Conservation (phyloP, 257 asterid species). For the Haberlea rhodopensis region DNA sequence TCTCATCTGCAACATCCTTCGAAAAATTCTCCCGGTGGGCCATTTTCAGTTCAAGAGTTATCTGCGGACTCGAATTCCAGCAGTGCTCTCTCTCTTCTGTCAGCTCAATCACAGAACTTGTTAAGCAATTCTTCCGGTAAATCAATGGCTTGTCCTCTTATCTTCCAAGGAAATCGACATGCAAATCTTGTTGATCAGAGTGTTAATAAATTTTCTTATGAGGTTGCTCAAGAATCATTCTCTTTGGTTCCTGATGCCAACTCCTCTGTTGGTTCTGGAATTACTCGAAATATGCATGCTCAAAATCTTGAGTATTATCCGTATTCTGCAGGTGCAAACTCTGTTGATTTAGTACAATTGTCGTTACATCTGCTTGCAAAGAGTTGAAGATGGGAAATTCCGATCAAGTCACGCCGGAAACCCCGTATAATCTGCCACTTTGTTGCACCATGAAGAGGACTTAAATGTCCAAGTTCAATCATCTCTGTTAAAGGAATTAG, state of each 20-base stretch:
- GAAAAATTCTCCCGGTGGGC: slow-evolving; percentile 19
- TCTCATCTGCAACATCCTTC: slow-evolving; percentile 27
- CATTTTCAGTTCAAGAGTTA: slow-evolving; percentile 29
- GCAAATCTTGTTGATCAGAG: slow-evolving; percentile 20
- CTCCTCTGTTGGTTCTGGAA: slow-evolving; percentile 18
- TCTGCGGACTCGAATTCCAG: slow-evolving; percentile 33
- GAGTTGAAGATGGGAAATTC: slow-evolving; percentile 56
- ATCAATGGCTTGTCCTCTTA: slow-evolving; percentile 23
- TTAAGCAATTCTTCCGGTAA: slow-evolving; percentile 26
- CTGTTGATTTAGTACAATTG: slow-evolving; percentile 50
- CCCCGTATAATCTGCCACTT: slow-evolving; percentile 28
- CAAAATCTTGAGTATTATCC: slow-evolving; percentile 9
- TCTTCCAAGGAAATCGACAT: slow-evolving; percentile 18
- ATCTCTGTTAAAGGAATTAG: neutral
- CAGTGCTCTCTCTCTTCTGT: slow-evolving; percentile 88
- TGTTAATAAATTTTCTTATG: slow-evolving; percentile 15
- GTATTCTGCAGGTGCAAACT: slow-evolving; percentile 30
- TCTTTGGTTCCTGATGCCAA: neutral
- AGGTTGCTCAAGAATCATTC: neutral
- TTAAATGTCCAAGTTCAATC: neutral
- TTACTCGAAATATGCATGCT: slow-evolving; percentile 17
- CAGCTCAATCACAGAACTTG: slow-evolving; percentile 41
- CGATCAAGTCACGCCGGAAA: slow-evolving; percentile 45
- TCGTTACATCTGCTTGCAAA: slow-evolving; percentile 60
- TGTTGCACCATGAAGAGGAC: slow-evolving; percentile 23